These are phyloP conservation scores for Blumeriella jaapii DNA, from an alignment of 2,329 filamentous ascomycete species.

Conservation along the genomic window DNA sequence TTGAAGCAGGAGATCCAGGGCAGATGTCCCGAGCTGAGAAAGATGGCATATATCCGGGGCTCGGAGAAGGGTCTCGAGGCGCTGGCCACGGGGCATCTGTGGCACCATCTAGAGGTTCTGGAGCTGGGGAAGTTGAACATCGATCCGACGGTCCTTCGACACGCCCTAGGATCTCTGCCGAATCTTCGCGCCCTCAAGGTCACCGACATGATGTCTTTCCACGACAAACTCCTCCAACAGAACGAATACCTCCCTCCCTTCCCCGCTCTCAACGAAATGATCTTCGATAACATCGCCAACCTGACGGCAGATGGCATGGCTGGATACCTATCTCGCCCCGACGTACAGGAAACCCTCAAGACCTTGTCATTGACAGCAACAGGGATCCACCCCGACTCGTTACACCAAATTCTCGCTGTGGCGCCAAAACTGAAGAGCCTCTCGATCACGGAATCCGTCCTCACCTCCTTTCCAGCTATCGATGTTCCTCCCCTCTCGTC, in stretches of 20 bases:
- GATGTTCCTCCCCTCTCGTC: slow-evolving; percentile 55
- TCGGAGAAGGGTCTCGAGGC: slow-evolving; percentile 66
- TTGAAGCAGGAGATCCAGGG: slow-evolving; percentile 77
- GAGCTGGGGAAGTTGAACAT: slow-evolving; percentile 58
- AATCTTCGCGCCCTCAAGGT: slow-evolving; percentile 65
- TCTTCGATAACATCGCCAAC: slow-evolving; percentile 57
- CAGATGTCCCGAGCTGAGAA: slow-evolving; percentile 70
- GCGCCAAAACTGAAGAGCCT: slow-evolving; percentile 35
- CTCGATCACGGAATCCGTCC: slow-evolving; percentile 43
- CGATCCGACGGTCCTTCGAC: slow-evolving; percentile 59
- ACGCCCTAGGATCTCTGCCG: slow-evolving; percentile 56
- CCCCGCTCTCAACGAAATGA: slow-evolving; percentile 62
- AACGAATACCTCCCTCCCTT: slow-evolving; percentile 58
- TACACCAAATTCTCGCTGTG: slow-evolving; percentile 32
- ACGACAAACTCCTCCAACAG: slow-evolving; percentile 63
- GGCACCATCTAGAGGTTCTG: slow-evolving; percentile 61
- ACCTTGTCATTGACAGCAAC: slow-evolving; percentile 63
- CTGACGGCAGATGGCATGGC: slow-evolving; percentile 62
- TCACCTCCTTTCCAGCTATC: slow-evolving; percentile 43
- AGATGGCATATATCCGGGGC: slow-evolving; percentile 76
- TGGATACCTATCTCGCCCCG: slow-evolving; percentile 52
- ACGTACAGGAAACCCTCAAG: slow-evolving; percentile 47
- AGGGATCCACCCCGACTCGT: slow-evolving; percentile 43
- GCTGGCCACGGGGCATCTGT: slow-evolving; percentile 52
- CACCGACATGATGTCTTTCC: slow-evolving; percentile 55